Percentiles rank a stretch among this genome's conserved stretches.
Evolutionary conservation across 2,329 filamentous ascomycete species (phyloP).

Genomic region (Diaporthe velutina): DNA sequence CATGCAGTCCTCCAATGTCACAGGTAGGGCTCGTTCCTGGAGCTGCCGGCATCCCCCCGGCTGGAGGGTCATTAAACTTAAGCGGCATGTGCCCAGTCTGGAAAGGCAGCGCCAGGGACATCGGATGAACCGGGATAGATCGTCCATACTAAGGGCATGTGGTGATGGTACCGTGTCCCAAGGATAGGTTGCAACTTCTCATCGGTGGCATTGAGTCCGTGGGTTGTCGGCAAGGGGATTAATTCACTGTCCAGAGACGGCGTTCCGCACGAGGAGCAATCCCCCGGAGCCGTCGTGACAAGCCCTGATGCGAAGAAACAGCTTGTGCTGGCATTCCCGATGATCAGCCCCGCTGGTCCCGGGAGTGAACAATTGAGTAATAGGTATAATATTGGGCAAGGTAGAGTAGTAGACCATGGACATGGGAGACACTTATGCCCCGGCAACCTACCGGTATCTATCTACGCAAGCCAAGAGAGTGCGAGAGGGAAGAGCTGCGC

Average conservation of each 20-base stretch:
- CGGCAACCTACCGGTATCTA: neutral
- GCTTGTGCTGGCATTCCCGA: neutral
- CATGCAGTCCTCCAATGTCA: neutral
- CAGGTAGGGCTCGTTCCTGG: neutral
- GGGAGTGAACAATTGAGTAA: neutral
- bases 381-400: neutral
- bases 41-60: neutral
- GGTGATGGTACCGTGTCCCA: neutral
- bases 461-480: neutral
- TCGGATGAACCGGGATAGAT: neutral
- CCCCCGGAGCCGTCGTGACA: neutral
- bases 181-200: neutral
- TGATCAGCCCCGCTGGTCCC: no score
- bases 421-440: no score
- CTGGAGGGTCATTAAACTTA: neutral
- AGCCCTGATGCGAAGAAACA: neutral
- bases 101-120: neutral
- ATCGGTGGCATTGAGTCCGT: neutral
- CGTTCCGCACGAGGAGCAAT: neutral
- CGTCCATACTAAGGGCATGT: neutral
- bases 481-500: neutral
- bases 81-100: neutral
- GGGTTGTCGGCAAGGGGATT: neutral
- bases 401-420: neutral
- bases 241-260: neutral